Percentiles rank a stretch among this genome's conserved stretches.
Conservation (phyloP, 2,329 filamentous ascomycete species). For the Cercospora citrullina region DNA sequence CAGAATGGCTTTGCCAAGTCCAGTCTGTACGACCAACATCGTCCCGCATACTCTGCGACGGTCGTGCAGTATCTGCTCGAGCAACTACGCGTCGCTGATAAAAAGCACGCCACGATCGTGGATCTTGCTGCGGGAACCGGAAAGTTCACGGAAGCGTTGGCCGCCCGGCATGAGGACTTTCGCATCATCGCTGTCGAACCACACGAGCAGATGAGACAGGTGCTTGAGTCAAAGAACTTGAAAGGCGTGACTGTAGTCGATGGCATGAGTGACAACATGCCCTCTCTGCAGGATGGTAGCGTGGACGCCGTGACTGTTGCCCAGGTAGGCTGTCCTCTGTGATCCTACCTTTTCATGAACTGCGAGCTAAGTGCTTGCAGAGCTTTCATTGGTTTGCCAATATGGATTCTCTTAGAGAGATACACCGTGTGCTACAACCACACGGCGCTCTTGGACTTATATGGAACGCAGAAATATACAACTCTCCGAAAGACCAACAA, state of each 20-base stretch:
- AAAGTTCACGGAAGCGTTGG: slow-evolving; percentile 67
- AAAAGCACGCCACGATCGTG: slow-evolving; percentile 52
- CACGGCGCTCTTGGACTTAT: slow-evolving; percentile 64
- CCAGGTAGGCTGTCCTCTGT: slow-evolving; percentile 56
- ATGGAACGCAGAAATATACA: slow-evolving; percentile 61
- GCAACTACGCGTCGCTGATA: slow-evolving; percentile 54
- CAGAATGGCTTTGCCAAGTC: slow-evolving; percentile 64
- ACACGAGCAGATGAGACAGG: slow-evolving; percentile 64
- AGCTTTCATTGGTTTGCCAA: slow-evolving; percentile 65
- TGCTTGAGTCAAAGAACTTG: slow-evolving; percentile 60
- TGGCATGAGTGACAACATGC: slow-evolving; percentile 61
- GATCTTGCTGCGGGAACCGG: slow-evolving; percentile 70
- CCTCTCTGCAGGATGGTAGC: slow-evolving; percentile 55
- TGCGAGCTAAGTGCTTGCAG: slow-evolving; percentile 31
- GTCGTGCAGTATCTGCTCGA: slow-evolving; percentile 61
- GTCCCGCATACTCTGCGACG: slow-evolving; percentile 64
- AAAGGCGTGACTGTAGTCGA: slow-evolving; percentile 55
- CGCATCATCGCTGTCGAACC: slow-evolving; percentile 65
- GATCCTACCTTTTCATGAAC: slow-evolving; percentile 6
- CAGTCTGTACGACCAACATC: slow-evolving; percentile 63
- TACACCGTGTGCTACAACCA: slow-evolving; percentile 65
- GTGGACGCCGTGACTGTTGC: slow-evolving; percentile 67
- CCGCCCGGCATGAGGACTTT: slow-evolving; percentile 59
- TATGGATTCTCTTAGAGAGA: slow-evolving; percentile 61
- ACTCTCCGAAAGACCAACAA: slow-evolving; percentile 59